Conservation (phyloP, 2,329 filamentous ascomycete species). For the Colletotrichum australisinense region DNA sequence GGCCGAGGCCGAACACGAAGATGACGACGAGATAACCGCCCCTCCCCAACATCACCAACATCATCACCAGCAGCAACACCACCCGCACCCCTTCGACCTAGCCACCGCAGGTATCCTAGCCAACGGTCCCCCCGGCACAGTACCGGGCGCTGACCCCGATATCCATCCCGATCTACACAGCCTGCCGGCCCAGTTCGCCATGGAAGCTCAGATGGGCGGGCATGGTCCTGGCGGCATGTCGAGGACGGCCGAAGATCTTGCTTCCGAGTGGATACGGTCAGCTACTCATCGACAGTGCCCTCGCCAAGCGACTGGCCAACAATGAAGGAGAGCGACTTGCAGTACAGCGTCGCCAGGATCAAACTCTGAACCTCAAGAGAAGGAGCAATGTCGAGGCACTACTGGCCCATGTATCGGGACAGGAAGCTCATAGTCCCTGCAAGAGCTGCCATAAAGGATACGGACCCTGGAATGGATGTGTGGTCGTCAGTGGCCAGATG, state of each 20-base stretch:
- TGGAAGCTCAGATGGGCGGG: conserved; percentile 38
- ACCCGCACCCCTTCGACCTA: conserved; percentile 43
- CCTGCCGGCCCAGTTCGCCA: conserved; percentile 38
- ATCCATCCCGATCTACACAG: conserved; percentile 42
- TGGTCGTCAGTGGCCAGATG: conserved; percentile 71
- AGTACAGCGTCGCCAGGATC: conserved; percentile 64
- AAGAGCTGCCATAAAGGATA: conserved; percentile 71
- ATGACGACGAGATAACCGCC: conserved; percentile 31
- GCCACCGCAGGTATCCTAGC: conserved; percentile 45
- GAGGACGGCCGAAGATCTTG: conserved; percentile 59
- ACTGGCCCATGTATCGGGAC: conserved; percentile 67
- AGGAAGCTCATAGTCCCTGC: conserved; percentile 59
- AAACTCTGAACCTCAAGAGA: conserved; percentile 65
- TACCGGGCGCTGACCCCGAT: conserved; percentile 37
- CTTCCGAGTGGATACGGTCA: conserved; percentile 58
- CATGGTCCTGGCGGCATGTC: conserved; percentile 21
- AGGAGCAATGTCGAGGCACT: conserved; percentile 71
- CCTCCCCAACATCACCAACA: conserved; percentile 23
- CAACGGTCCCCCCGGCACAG: conserved; percentile 41
- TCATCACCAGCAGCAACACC: conserved; percentile 38
- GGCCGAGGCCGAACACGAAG: conserved; percentile 38
- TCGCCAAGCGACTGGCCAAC: conserved; percentile 64
- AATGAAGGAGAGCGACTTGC: conserved; percentile 62
- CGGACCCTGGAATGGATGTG: conserved; percentile 68
- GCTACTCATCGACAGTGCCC: conserved; percentile 63